Conservation (phyloP, 225 moss, liverwort and hornwort genomes). For the Thuidium tamariscinum region DNA sequence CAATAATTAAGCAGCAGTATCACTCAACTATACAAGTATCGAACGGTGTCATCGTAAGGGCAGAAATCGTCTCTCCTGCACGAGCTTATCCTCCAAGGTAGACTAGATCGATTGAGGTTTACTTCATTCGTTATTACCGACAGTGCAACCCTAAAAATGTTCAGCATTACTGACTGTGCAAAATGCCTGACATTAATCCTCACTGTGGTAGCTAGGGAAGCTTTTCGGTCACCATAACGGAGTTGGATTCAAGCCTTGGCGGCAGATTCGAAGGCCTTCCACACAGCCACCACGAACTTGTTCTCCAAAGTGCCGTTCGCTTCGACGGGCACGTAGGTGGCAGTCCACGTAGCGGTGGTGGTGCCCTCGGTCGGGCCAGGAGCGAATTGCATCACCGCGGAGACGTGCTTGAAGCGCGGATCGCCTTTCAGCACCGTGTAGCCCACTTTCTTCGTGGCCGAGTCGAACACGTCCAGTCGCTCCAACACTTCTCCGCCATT, state of each 20-base stretch:
- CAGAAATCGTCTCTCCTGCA: neutral
- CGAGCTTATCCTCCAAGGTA: neutral
- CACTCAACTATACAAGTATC: neutral
- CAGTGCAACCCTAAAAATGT: neutral
- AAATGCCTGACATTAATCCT: too few relatives aligned
- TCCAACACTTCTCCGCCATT: constrained; percentile 2
- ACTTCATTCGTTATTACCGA: neutral
- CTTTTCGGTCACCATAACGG: too few relatives aligned
- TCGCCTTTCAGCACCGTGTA: constrained; percentile 13
- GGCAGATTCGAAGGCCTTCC: neutral
- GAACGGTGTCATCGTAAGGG: neutral
- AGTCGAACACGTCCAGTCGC: constrained; percentile 1
- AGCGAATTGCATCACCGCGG: neutral
- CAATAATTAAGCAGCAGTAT: neutral
- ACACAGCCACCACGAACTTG: constrained; percentile 1
- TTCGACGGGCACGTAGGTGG: constrained; percentile 10
- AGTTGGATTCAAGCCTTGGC: neutral
- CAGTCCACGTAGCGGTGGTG: constrained; percentile 11
- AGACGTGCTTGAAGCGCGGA: constrained; percentile 14
- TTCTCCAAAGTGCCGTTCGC: neutral
- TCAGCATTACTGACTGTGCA: neutral
- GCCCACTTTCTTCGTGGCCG: neutral
- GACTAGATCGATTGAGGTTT: neutral
- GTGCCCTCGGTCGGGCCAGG: constrained; percentile 3
- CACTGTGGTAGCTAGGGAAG: neutral